Percentiles rank a stretch among this genome's conserved stretches.
Evolutionary conservation across 2,329 filamentous ascomycete species (phyloP).

Genomic region (Uncinocarpus reesii): DNA sequence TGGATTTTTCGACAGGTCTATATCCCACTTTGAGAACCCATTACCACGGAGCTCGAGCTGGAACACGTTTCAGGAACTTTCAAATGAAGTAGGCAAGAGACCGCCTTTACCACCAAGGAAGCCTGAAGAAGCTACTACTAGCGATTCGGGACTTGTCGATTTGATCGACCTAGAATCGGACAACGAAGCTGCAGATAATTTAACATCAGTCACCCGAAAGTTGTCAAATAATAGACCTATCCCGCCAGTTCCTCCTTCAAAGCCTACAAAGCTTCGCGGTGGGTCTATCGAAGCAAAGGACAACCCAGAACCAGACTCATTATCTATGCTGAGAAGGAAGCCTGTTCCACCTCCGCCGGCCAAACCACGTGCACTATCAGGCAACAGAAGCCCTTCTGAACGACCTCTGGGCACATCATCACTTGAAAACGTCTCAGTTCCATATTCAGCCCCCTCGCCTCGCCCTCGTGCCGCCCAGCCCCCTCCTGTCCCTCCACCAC

Average conservation of each 20-base stretch:
- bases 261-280: constrained; percentile 29
- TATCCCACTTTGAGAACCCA: constrained; percentile 27
- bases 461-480: constrained; percentile 19
- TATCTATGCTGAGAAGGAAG: constrained; percentile 15
- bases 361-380: constrained; percentile 14
- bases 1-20: constrained; percentile 66
- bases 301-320: constrained; percentile 3
- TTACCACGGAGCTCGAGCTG: constrained; percentile 22
- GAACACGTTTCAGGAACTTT: constrained; percentile 21
- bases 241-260: constrained; percentile 37
- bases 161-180: constrained; percentile 32
- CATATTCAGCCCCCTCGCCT: constrained; percentile 13
- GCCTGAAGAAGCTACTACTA: constrained; percentile 18
- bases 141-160: too few species aligned
- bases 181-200: constrained; percentile 5
- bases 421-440: neutral
- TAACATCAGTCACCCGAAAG: constrained; percentile 10
- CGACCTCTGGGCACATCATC: neutral
- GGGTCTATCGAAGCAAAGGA: constrained; percentile 9
- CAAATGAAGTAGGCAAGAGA: constrained; percentile 25
- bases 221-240: neutral
- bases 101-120: constrained; percentile 35
- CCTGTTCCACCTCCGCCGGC: constrained; percentile 17
- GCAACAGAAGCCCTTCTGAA: neutral
- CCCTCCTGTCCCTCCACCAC: constrained; percentile 20